phyloP scores from a whole-genome alignment of 371 early-diverging fungal species.

The Coemansia sp. region DNA sequence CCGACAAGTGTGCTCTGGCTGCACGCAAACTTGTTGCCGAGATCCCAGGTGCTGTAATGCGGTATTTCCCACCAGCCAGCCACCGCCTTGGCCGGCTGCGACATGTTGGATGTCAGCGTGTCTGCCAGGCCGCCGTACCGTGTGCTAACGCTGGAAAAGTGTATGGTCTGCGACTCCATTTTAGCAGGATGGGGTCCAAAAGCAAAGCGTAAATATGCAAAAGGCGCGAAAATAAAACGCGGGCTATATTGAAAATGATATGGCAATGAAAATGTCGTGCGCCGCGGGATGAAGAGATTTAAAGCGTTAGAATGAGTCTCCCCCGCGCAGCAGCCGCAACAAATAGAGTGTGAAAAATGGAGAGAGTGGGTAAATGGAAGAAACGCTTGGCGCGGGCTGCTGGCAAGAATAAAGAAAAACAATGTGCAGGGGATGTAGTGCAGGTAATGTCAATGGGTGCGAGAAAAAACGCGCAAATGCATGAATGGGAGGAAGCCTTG shows the following conservation, averaged over 20 bases:
- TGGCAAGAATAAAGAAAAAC: conserved; percentile 5
- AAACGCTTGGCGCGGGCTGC: background rate
- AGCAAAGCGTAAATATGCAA: conserved; percentile 1
- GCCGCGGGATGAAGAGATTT: background rate
- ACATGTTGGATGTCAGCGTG: conserved; percentile 8
- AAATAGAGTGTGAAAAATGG: conserved; percentile 2
- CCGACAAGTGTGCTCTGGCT: conserved; percentile 47
- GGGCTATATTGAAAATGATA: background rate
- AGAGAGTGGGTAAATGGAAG: conserved; percentile 4
- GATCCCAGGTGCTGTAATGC: conserved; percentile 44
- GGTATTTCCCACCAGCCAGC: conserved; percentile 47
- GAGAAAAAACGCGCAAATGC: conserved; percentile 1
- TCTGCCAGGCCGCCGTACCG: conserved; percentile 19
- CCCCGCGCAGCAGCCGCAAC: background rate
- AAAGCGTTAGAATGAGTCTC: background rate
- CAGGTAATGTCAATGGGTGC: background rate
- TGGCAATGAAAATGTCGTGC: too few relatives aligned
- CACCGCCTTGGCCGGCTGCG: conserved; percentile 11
- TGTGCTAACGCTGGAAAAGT: conserved; percentile 22
- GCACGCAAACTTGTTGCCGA: conserved; percentile 48
- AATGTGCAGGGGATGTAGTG: conserved; percentile 11
- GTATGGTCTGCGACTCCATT: conserved; percentile 25
- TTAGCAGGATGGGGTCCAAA: background rate
- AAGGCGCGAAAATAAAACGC: background rate
- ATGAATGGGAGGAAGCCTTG: background rate